A percentile compares a stretch with the other conserved stretches of the same genome.
phyloP scores from a whole-genome alignment of 1,139 yeast species.

The Kodamaea sp. region DNA sequence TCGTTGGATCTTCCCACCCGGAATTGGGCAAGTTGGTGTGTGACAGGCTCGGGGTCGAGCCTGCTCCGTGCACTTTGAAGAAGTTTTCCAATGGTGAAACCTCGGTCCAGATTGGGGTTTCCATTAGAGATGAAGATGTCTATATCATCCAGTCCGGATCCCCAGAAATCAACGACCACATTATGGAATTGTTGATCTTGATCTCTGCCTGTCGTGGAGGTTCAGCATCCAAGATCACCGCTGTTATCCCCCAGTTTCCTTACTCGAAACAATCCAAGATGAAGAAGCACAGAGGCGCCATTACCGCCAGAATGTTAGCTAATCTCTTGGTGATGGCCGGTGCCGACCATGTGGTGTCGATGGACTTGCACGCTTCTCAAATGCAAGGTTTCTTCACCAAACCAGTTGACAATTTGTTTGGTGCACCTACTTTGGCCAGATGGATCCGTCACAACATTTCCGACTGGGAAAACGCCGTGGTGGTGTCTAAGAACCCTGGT shows the following conservation, averaged over 20 bases:
- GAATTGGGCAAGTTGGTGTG: constrained; percentile 90
- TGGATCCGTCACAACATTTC: constrained; percentile 93
- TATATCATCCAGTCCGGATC: constrained; percentile 95
- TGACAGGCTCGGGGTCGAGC: constrained; percentile 85
- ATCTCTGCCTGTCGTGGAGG: constrained; percentile 98
- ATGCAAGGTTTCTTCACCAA: constrained; percentile 99
- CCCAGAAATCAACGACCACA: constrained; percentile 86
- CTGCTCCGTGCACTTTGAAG: constrained; percentile 90
- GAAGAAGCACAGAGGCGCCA: constrained; percentile 98
- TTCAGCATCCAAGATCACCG: constrained; percentile 93
- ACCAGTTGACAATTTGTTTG: constrained; percentile 94
- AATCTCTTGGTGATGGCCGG: constrained; percentile 96
- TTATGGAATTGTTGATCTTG: constrained; percentile 91
- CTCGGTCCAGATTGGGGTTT: constrained; percentile 90
- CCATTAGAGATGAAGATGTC: constrained; percentile 95
- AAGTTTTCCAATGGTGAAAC: constrained; percentile 98
- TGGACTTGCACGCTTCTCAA: constrained; percentile 98
- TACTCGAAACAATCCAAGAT: constrained; percentile 96
- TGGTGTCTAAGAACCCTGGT: constrained; percentile 96
- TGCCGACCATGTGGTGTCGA: constrained; percentile 96
- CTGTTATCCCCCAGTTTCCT: constrained; percentile 96
- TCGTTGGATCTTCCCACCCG: constrained; percentile 95
- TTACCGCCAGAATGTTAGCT: constrained; percentile 98
- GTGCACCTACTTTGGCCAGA: constrained; percentile 93
- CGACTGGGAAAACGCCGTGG: constrained; percentile 81